A percentile compares a stretch with the other conserved stretches of the same genome.
Evolutionary conservation across 306 rosid species (phyloP).

Genomic region (Aeschynomene evenia): DNA sequence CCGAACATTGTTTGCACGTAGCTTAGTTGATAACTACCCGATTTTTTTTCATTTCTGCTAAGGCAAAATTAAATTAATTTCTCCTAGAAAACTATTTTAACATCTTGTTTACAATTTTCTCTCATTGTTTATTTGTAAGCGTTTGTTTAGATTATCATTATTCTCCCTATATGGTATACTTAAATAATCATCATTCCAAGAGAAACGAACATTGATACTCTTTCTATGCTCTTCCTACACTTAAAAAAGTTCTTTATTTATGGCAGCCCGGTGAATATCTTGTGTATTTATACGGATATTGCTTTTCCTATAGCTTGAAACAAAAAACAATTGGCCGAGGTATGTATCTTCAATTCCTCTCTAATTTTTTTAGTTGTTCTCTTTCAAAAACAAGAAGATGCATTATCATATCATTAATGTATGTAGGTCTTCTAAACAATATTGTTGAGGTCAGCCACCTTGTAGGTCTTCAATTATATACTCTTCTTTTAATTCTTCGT

Average conservation of each 20-base stretch:
- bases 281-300: constrained; percentile 38
- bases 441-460: neutral
- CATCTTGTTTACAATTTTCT: neutral
- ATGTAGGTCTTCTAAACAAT: neutral
- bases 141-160: constrained; percentile 11
- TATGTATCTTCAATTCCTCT: constrained; percentile 30
- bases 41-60: neutral
- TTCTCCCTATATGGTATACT: constrained; percentile 56
- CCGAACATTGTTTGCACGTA: too few species aligned
- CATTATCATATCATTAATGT: neutral
- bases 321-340: constrained; percentile 33
- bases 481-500: neutral
- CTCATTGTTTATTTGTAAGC: neutral
- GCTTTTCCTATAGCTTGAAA: constrained; percentile 40
- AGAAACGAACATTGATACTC: constrained; percentile 39
- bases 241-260: constrained; percentile 10
- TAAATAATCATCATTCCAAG: constrained; percentile 47
- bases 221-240: constrained; percentile 52
- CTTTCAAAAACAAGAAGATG: neutral
- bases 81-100: neutral
- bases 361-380: neutral
- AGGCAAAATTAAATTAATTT: neutral
- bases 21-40: neutral
- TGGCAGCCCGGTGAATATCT: neutral
- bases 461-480: neutral